Base-by-base conservation (phyloP, 805 yeast genomes). In the Saccharomycopsis guyanensis region DNA sequence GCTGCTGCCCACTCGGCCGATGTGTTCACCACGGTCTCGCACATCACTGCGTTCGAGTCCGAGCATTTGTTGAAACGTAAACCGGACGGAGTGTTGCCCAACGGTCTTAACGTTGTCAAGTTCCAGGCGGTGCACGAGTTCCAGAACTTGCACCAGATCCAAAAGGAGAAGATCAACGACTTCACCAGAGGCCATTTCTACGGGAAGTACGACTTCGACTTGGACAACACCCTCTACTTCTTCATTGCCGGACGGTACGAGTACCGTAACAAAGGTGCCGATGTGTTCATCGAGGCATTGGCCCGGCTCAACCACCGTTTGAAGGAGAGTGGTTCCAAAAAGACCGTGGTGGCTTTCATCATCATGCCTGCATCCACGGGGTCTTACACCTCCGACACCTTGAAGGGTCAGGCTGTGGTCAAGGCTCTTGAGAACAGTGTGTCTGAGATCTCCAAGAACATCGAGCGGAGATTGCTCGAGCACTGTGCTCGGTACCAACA, bases 221-320 rank as follows among this genome's bases (percentile, higher is more conserved):
- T 93, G 54, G 96, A 91, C 51, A 86, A 93, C 60, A 93, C 98
- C 4, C 70, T 91, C 52, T 91, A 93, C 66, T 87, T 91, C 65
- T 91, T 91, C 72, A 93, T 87, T 64, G 95, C 97, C 16, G 98
- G 98, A 46, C 78, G 98, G 62, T 91, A 91, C 65, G 98, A 91
- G 70, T 93, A 81, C 65, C 78, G 97, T 61, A 91, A 91, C 64
- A 91, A 91, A 66, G 98, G 98, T 59, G 95, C 87, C 32, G 98
- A 91, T 63, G 82, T 91, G 73, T 91, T 80, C 63, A 86, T 91
- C 57, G 98, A 91, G 66, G 72, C 95, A 1, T 73, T 91, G 50
- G 97, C 97, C 1, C 74, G 98, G 55, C 75, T 91, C 60, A 91
- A 91, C 66, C 91, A 91, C 64, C 75, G 81, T 50, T 76, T 91